Percentiles rank a stretch among this genome's conserved stretches.
Conservation (phyloP, 768 basidiomycete species). For the Clitopilus hobsonii region DNA sequence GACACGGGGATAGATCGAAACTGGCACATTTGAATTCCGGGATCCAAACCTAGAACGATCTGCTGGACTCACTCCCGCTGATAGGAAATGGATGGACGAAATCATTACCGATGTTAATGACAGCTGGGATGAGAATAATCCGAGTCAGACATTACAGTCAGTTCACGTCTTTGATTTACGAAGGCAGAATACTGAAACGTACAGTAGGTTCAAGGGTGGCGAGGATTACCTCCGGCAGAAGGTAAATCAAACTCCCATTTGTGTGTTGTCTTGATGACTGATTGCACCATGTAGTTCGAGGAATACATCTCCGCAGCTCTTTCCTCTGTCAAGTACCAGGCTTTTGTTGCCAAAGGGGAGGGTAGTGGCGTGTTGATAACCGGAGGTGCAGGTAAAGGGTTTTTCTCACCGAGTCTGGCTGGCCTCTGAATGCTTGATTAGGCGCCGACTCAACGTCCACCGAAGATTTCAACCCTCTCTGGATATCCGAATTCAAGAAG, state of each 20-base stretch:
- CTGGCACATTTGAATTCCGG: constrained; percentile 80
- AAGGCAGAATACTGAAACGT: neutral
- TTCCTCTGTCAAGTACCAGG: constrained; percentile 84
- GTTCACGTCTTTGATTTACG: constrained; percentile 17
- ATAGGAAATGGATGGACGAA: constrained; percentile 98
- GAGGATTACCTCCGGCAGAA: constrained; percentile 92
- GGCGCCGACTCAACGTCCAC: constrained; percentile 53
- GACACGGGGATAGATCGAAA: constrained; percentile 62
- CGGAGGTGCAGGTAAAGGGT: constrained; percentile 47
- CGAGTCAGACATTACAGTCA: constrained; percentile 61
- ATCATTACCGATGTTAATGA: constrained; percentile 84
- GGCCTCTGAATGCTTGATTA: constrained; percentile 13
- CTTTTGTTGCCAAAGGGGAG: constrained; percentile 73
- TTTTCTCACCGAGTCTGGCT: neutral
- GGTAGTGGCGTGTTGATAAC: constrained; percentile 60
- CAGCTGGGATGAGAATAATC: constrained; percentile 66
- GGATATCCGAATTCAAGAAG: constrained; percentile 84
- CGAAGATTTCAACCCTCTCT: constrained; percentile 83
- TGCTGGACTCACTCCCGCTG: constrained; percentile 81
- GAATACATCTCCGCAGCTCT: constrained; percentile 91
- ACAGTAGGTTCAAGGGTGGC: constrained; percentile 83
- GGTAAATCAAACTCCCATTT: constrained; percentile 31
- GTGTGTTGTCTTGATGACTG: neutral
- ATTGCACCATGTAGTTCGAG: constrained; percentile 58
- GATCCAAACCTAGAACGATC: constrained; percentile 77